Evolutionary conservation across 495 filamentous ascomycete genomes (phyloP), one percentile per base, ranked within the genome.

Genomic region (Aspergillus saccharolyticus): DNA sequence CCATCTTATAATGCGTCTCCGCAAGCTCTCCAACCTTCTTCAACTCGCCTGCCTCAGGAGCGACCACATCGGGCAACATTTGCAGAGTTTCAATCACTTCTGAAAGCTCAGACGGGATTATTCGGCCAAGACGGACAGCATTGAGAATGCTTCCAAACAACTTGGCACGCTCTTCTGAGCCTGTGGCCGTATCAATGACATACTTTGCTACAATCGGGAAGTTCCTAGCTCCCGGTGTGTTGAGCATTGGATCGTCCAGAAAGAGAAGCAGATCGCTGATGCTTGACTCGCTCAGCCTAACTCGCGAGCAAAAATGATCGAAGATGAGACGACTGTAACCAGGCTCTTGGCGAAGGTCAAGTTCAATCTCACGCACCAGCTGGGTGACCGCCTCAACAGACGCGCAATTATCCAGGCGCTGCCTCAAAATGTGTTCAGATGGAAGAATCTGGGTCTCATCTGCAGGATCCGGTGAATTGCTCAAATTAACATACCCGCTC

Each of bases 281-380:
- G 24, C 30, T 21, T 1, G 14, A 18, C 15, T 52, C n/a, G 16
- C 62, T 52, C 8, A 30, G 48, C 4, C 44, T 43, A 3, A 60
- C 61, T 8, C 53, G 60, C 22, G 61, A 52, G 15, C 76, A 61
- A 42, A 80, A 56, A 9, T 69, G 67, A 44, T 67, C 50, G 56
- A 81, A 76, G 18, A 75, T 73, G 50, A 72, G 55, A 12, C 68
- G 70, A 54, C 76, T 77, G 54, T 71, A 75, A n/a, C 39, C 61
- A 2, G 74, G 75, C 51, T 75, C 64, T 17, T 67, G 67, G 45
- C 64, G 69, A 19, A 78, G 61, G 53, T 79, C 69, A 18, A 78
- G 68, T 14, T 62, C 45, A 39, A 75, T 55, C 42, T 59, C 57
- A 8, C 65, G 65, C 44, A 70, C 58, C 6, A 69, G 49, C 10